Evolutionary conservation across 106 monocot species (phyloP).

Genomic region (Allium sativum): DNA sequence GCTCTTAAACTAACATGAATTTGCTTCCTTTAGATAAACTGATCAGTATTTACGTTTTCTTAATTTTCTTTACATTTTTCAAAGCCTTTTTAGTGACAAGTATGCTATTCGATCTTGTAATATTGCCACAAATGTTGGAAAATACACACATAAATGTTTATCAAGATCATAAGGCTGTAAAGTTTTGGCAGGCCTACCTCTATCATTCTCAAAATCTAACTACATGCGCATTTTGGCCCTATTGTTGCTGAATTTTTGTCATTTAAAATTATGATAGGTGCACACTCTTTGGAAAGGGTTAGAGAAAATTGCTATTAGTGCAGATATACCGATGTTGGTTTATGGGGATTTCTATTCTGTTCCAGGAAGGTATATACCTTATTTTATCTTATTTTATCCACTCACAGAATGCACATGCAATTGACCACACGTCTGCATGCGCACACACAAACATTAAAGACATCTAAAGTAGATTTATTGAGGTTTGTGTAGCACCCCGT

Average conservation of each 20-base stretch:
- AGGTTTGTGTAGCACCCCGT: too few species aligned
- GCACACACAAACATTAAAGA: neutral
- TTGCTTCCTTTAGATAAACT: too few species aligned
- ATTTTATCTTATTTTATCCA: slow-evolving; percentile 1
- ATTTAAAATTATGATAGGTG: slow-evolving; percentile 36
- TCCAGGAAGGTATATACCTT: slow-evolving; percentile 62
- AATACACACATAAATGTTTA: slow-evolving; percentile 53
- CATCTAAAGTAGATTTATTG: too few species aligned
- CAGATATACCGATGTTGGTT: slow-evolving; percentile 91
- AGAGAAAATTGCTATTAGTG: slow-evolving; percentile 88
- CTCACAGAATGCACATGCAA: neutral
- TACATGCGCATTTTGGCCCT: neutral
- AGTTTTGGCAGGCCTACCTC: slow-evolving; percentile 76
- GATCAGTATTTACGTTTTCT: too few species aligned
- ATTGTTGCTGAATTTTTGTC: neutral
- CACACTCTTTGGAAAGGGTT: slow-evolving; percentile 91
- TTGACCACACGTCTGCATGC: too few species aligned
- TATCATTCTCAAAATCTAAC: neutral
- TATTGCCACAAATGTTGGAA: slow-evolving; percentile 23
- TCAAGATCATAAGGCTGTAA: slow-evolving; percentile 57
- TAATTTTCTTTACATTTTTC: too few species aligned
- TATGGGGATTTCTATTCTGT: slow-evolving; percentile 94
- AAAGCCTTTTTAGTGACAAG: too few species aligned
- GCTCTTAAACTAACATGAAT: too few species aligned
- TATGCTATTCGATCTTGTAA: too few species aligned